Percentiles rank a stretch among this genome's conserved stretches.
phyloP scores from a whole-genome alignment of 75 land plant genomes.

The Chamaecyparis obtusa region DNA sequence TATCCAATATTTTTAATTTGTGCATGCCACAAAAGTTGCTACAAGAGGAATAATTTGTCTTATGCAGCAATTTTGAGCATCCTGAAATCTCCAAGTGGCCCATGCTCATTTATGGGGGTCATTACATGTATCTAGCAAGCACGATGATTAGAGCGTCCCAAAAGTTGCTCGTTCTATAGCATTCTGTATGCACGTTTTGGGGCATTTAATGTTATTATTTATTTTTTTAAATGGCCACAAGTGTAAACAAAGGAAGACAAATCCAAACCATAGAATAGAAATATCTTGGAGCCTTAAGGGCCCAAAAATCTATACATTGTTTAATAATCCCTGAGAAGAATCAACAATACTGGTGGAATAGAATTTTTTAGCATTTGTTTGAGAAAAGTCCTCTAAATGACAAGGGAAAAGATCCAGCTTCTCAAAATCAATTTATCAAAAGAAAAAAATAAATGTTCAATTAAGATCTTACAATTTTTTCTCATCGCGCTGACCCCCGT shows the following conservation, averaged over 20 bases:
- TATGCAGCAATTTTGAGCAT: not conserved
- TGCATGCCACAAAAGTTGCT: not conserved
- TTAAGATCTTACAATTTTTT: slow-evolving; percentile 50
- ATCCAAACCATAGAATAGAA: not conserved
- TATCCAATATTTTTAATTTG: not conserved
- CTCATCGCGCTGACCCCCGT: slow-evolving; percentile 78
- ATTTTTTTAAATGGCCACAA: not conserved
- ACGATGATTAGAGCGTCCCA: not conserved
- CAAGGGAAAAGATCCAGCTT: not conserved
- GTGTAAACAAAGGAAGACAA: not conserved
- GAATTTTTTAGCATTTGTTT: not conserved
- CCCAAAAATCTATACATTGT: not conserved
- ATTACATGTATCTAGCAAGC: not conserved
- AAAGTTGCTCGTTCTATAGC: not conserved
- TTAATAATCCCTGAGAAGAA: not conserved
- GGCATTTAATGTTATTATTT: too few relatives aligned
- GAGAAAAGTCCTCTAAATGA: not conserved
- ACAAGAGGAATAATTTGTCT: not conserved
- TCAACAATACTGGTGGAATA: not conserved
- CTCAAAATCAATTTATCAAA: not conserved
- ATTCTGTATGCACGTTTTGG: not conserved
- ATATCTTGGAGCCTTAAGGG: not conserved
- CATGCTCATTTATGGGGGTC: not conserved
- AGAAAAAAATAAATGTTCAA: not conserved
- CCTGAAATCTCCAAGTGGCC: not conserved